Conservation (phyloP, 2,329 filamentous ascomycete genomes). For the Chaetothyriales sp. region DNA sequence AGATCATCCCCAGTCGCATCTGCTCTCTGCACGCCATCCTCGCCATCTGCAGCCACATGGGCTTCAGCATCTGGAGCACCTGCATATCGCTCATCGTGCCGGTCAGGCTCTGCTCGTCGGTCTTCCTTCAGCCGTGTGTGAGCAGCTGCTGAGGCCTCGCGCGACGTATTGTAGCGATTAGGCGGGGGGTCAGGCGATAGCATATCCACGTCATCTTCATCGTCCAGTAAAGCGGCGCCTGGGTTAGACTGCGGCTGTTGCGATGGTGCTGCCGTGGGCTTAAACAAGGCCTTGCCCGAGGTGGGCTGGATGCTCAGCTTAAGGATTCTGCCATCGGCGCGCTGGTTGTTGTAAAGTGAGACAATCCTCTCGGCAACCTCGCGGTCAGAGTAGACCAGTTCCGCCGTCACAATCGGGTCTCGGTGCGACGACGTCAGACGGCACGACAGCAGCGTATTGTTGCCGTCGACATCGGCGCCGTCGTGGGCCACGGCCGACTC, state of each 20-base stretch:
- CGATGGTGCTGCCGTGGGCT: background rate
- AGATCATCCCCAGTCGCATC: slow-evolving; percentile 6
- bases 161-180: slow-evolving; percentile 3
- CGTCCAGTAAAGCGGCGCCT: background rate
- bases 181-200: background rate
- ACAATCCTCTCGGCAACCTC: slow-evolving; percentile 44
- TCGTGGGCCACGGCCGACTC: slow-evolving; percentile 42
- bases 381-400: slow-evolving; percentile 43
- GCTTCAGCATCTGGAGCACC: slow-evolving; percentile 2
- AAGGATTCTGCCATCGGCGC: slow-evolving; percentile 46
- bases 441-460: slow-evolving; percentile 36
- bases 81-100: slow-evolving; percentile 27
- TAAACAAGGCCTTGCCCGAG: background rate
- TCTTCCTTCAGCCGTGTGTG: slow-evolving; percentile 1
- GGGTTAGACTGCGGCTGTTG: background rate
- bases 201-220: background rate
- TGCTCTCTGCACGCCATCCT: slow-evolving; percentile 5
- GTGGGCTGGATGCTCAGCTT: slow-evolving; percentile 20
- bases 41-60: background rate
- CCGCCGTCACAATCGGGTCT: slow-evolving; percentile 42
- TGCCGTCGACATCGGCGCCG: slow-evolving; percentile 11
- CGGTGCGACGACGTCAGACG: slow-evolving; percentile 33
- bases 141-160: slow-evolving; percentile 2
- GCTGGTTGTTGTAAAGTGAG: slow-evolving; percentile 47
- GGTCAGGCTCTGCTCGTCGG: slow-evolving; percentile 20